Evolutionary conservation across 176 grass and related monocot genomes (phyloP), one percentile per base, ranked within the genome.

Genomic region (Chrysopogon serrulatus): DNA sequence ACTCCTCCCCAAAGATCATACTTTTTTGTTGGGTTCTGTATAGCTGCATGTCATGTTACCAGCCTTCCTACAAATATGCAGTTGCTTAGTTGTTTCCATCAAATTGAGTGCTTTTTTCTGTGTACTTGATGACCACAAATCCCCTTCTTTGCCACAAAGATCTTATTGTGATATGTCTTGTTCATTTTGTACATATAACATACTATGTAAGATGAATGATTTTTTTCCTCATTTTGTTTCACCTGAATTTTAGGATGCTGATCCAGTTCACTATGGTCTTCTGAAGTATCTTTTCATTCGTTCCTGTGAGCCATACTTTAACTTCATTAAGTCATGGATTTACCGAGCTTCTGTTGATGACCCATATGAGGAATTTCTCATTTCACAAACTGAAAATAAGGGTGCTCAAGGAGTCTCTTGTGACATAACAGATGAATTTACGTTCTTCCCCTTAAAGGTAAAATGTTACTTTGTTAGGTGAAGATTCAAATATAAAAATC

Each of bases 241-340:
- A 49, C 67, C 85, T 87, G 42, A 77, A 70, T 81, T 86, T 45
- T 87, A 98, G 96, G 89, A 95, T 92, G 91, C 89, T 83, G 93
- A 98, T 95, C 89, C 76, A 33, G 85, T 95, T 87, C 91, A 98
- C 74, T 91, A 90, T 73, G 82, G 82, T 75, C 87, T 98, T 86
- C 77, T 98, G 48, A 98, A 92, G 83, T 90, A 94, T 95, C 84
- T 95, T 35, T 98, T 98, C 75, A 61, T 94, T 65, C 73, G 74
- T 37, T 92, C 96, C 68, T 98, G 91, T 81, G 89, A 98, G 60
- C 91, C 96, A 77, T 98, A 95, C 47, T 88, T 88, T 86, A 89
- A 89, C 41, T 98, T 98, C 81, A 94, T 98, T 77, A 98, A 94
- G 83, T 92, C 83, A 83, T 98, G 96, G 96, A 95, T 98, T 86